phyloP scores from a whole-genome alignment of 2,329 filamentous ascomycete species.

The Diaporthe sp. region DNA sequence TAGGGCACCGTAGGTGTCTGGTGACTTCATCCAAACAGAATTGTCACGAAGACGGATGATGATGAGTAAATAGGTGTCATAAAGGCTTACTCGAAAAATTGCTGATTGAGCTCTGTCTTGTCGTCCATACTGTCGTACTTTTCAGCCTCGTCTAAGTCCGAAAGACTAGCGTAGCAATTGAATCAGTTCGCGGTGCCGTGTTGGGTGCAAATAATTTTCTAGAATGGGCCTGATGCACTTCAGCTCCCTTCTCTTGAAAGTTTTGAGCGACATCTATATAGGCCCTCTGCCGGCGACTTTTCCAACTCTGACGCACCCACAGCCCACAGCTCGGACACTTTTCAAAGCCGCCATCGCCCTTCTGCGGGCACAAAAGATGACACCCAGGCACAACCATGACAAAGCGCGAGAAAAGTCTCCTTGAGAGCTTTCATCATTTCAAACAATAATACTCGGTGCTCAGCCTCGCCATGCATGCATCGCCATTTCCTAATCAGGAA shows the following conservation, averaged over 20 bases:
- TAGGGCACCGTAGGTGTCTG: not conserved
- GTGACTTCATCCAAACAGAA: too few relatives aligned
- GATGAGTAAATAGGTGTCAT: not conserved
- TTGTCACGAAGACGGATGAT: too few relatives aligned
- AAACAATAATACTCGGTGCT: not conserved
- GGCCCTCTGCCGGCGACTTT: constrained; percentile 29
- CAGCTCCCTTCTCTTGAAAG: not conserved
- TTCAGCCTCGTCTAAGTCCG: constrained; percentile 20
- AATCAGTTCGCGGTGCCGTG: not conserved
- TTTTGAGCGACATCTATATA: not conserved
- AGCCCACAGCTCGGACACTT: constrained; percentile 30
- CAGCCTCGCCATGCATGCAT: constrained; percentile 24
- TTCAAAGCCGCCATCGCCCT: not conserved
- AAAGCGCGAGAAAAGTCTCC: constrained; percentile 3
- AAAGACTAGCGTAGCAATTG: not conserved
- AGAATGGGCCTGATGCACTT: not conserved
- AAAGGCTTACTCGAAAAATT: constrained; percentile 28
- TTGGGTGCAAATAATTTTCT: not conserved
- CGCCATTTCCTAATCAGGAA: not conserved
- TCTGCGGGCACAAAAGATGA: not conserved
- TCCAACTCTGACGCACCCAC: not conserved
- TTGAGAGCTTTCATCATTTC: not conserved
- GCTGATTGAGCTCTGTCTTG: constrained; percentile 30
- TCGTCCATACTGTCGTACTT: constrained; percentile 21
- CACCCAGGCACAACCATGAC: not conserved